These are phyloP conservation scores for Diplodia scrobiculata DNA, from an alignment of 2,329 filamentous ascomycete species.

Conservation along the genomic window DNA sequence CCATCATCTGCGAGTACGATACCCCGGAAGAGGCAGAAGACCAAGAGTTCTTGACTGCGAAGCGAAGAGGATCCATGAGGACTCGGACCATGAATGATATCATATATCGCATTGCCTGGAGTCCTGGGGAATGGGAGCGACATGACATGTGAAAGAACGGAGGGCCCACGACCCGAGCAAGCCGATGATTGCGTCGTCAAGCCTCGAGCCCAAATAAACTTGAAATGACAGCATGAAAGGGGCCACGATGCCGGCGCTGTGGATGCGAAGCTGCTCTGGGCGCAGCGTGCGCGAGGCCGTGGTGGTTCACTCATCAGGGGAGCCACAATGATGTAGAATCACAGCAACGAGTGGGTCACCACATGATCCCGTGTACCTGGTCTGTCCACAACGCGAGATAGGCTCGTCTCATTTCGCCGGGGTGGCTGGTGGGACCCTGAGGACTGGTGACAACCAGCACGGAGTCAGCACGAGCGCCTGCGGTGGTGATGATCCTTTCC, in stretches of 20 bases:
- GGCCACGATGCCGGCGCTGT: constrained; percentile 15
- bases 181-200: background rate
- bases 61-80: constrained; percentile 17
- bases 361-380: constrained; percentile 19
- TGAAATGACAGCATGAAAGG: constrained; percentile 24
- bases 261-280: constrained; percentile 8
- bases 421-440: constrained; percentile 18
- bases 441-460: background rate
- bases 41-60: constrained; percentile 3
- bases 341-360: constrained; percentile 14
- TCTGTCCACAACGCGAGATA: constrained; percentile 21
- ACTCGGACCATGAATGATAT: constrained; percentile 15
- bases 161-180: background rate
- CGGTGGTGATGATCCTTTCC: constrained; percentile 20
- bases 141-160: constrained; percentile 18
- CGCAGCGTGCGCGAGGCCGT: constrained; percentile 14
- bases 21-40: constrained; percentile 21
- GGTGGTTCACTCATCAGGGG: constrained; percentile 15
- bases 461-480: constrained; percentile 7
- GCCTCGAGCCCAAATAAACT: constrained; percentile 1
- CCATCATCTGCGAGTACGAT: constrained; percentile 27
- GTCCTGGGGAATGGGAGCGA: constrained; percentile 15
- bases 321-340: constrained; percentile 27
- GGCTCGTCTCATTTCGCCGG: constrained; percentile 19
- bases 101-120: constrained; percentile 16